Evolutionary conservation across 176 grass and related monocot species (phyloP).

Genomic region (Rhipidocladum racemiflorum): DNA sequence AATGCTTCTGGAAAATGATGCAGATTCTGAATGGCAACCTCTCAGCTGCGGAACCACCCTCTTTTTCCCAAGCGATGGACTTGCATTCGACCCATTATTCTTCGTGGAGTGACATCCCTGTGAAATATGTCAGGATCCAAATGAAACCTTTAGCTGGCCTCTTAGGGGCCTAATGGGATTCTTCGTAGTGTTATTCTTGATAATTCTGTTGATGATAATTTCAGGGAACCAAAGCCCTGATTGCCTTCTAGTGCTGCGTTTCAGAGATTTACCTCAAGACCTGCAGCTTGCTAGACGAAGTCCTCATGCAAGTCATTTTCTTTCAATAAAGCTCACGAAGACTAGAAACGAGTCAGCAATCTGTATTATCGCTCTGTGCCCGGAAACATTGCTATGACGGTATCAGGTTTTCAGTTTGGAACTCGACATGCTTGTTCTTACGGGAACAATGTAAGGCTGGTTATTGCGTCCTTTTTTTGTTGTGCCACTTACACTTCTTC

Average conservation of each 20-base stretch:
- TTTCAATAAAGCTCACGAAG: background rate
- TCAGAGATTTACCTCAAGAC: background rate
- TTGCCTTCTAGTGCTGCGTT: background rate
- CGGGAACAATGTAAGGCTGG: background rate
- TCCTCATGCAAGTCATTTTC: background rate
- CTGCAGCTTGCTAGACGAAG: background rate
- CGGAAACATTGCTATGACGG: background rate
- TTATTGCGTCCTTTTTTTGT: too few species aligned
- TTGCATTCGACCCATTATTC: conserved; percentile 21
- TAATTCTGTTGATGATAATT: background rate
- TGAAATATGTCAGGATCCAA: conserved; percentile 45
- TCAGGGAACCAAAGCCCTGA: background rate
- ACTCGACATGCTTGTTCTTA: background rate
- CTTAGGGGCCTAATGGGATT: background rate
- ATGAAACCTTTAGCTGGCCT: conserved; percentile 13
- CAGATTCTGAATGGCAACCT: conserved; percentile 27
- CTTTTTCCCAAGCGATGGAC: background rate
- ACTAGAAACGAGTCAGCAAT: background rate
- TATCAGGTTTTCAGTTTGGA: background rate
- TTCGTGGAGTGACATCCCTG: conserved; percentile 50
- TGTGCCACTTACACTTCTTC: background rate
- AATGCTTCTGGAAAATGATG: conserved; percentile 32
- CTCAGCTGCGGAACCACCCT: background rate
- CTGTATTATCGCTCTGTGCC: background rate
- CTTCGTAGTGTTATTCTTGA: background rate